These are phyloP conservation scores for Lichina pygmaea DNA, from an alignment of 495 filamentous ascomycete species.

Conservation along the genomic window DNA sequence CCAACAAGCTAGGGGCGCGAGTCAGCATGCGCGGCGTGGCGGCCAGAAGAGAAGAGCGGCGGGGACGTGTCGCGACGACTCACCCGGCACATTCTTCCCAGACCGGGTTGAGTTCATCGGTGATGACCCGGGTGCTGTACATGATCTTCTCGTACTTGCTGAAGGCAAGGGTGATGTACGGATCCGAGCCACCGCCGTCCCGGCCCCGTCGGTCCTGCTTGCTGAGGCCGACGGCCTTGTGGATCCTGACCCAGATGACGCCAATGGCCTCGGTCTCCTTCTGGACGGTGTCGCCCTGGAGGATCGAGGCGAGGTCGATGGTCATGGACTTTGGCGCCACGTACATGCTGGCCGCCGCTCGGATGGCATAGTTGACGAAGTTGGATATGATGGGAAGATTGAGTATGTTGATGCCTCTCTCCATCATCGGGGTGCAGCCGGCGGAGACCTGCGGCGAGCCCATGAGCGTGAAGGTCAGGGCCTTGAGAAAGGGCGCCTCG, in stretches of 20 bases:
- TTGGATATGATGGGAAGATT: constrained; percentile 84
- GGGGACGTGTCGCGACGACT: constrained; percentile 1
- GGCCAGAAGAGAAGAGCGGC: not conserved
- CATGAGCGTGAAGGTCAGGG: constrained; percentile 79
- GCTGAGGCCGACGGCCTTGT: constrained; percentile 61
- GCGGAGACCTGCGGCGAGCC: constrained; percentile 72
- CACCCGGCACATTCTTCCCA: constrained; percentile 72
- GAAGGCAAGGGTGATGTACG: constrained; percentile 51
- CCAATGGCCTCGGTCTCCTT: constrained; percentile 72
- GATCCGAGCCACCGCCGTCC: constrained; percentile 73
- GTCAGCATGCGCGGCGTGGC: not conserved
- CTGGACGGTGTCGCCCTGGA: constrained; percentile 68
- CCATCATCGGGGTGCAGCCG: constrained; percentile 75
- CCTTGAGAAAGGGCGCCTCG: constrained; percentile 73
- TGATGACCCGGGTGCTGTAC: constrained; percentile 89
- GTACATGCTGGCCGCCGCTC: constrained; percentile 62
- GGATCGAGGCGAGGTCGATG: constrained; percentile 68
- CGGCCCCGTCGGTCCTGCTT: constrained; percentile 75
- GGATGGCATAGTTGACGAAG: constrained; percentile 93
- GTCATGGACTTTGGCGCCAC: constrained; percentile 93
- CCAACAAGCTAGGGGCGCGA: constrained; percentile 22
- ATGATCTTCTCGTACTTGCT: constrained; percentile 89
- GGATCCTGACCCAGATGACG: constrained; percentile 72
- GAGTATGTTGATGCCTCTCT: constrained; percentile 68
- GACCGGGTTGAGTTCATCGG: constrained; percentile 78